These are phyloP conservation scores for Iberis amara DNA, from an alignment of 441 rosid species.

Conservation along the genomic window DNA sequence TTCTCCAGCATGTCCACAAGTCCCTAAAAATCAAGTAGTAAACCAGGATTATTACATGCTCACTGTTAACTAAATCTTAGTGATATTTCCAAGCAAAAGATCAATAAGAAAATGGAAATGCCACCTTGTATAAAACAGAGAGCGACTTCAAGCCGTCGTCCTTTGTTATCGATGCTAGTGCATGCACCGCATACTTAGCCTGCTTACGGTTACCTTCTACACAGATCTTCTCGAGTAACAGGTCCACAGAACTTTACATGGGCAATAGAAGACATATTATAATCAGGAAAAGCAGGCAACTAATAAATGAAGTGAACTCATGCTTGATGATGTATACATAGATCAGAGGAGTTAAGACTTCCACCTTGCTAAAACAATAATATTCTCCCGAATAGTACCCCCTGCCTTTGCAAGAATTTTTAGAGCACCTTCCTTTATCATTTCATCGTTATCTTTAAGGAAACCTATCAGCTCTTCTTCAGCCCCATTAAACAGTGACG, in stretches of 20 bases:
- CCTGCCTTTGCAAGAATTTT: constrained; percentile 97
- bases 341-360: constrained; percentile 13
- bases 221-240: constrained; percentile 85
- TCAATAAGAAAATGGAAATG: constrained; percentile 21
- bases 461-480: constrained; percentile 78
- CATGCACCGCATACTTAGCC: constrained; percentile 98
- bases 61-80: constrained; percentile 7
- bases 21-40: constrained; percentile 53
- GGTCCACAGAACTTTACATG: constrained; percentile 78
- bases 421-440: constrained; percentile 81
- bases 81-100: constrained; percentile 15
- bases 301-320: constrained; percentile 10
- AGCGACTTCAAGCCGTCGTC: constrained; percentile 98
- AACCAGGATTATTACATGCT: constrained; percentile 27
- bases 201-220: constrained; percentile 95
- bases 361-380: constrained; percentile 81
- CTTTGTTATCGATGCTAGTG: constrained; percentile 95
- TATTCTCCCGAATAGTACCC: constrained; percentile 89
- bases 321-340: constrained; percentile 4
- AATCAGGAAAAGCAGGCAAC: constrained; percentile 17
- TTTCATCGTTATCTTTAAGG: constrained; percentile 85
- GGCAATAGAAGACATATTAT: constrained; percentile 25
- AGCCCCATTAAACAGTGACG: constrained; percentile 68
- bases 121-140: constrained; percentile 92
- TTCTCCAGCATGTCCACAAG: constrained; percentile 93